Conservation (phyloP, 176 grass and related monocot species). For the Oryza coarctata region DNA sequence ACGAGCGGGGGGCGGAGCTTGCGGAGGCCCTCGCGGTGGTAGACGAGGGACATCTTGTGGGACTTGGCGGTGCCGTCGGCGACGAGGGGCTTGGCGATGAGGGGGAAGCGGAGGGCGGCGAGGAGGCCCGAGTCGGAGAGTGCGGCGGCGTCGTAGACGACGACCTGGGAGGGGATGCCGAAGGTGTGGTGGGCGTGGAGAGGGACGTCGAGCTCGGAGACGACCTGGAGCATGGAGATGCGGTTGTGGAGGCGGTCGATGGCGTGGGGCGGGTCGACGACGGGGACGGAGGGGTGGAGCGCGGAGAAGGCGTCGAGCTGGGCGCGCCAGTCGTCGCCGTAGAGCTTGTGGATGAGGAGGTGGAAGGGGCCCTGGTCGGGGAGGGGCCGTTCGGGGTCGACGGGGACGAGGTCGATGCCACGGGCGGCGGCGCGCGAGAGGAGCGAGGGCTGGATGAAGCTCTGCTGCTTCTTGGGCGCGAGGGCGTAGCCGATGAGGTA, state of each 20-base stretch:
- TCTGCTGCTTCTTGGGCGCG: constrained; percentile 77
- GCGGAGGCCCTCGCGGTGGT: constrained; percentile 59
- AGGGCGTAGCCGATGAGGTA: constrained; percentile 74
- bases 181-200: constrained; percentile 49
- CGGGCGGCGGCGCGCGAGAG: constrained; percentile 34
- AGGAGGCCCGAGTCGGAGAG: constrained; percentile 69
- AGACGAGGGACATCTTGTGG: constrained; percentile 88
- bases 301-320: constrained; percentile 68
- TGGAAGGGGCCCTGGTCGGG: constrained; percentile 82
- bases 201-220: constrained; percentile 72
- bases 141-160: constrained; percentile 69
- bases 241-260: constrained; percentile 96
- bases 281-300: constrained; percentile 46
- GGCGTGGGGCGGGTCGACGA: constrained; percentile 67
- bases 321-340: constrained; percentile 64
- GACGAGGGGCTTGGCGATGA: constrained; percentile 93
- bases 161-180: constrained; percentile 83
- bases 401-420: constrained; percentile 68
- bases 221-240: constrained; percentile 96
- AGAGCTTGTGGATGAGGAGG: constrained; percentile 87
- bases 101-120: constrained; percentile 71
- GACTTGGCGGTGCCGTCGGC: constrained; percentile 75
- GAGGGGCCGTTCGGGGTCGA: constrained; percentile 59
- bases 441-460: constrained; percentile 87
- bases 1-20: constrained; percentile 86